Base-by-base conservation (phyloP, 495 filamentous ascomycete species). In the Hypoxylon lenormandii region DNA sequence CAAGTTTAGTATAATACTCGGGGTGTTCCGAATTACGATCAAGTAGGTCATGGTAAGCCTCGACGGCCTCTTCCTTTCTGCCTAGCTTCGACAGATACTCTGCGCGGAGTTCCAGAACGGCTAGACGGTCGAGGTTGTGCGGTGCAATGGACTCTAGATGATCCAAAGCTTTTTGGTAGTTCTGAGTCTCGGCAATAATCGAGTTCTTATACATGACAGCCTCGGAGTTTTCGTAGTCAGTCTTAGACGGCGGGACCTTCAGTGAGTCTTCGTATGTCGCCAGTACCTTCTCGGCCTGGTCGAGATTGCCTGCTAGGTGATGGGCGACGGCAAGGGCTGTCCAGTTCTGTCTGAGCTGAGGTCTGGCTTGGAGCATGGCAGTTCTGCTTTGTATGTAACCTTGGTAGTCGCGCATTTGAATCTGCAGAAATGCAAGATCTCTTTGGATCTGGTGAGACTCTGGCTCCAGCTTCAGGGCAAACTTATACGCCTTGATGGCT, bases 401-500 rank as follows among this genome's bases (percentile, higher is more conserved):
- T 71, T 88, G 86, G 78, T 92, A 98, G 79, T 99, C 96, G 60
- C 96, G 87, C 91, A 97, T 97, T 81, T 99, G 95, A 72, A 96
- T 85, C 80, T 98, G 95, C 52, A 99, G 87, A 50, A 94, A 84
- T 36, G 94, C 94, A 52, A 99, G 82, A 72, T 99, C 95, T 51
- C 96, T 87, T 77, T 96, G 91, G 72, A 99, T 99, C 77, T 97
- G 93, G 68, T 86, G 85, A 1, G 92, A 96, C 13, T 97, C 94
- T 21, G 96, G 94, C 72, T 99, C 94, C 46, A 97, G 86, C 78
- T 86, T 88, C 71, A 99, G 79, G 7, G 95, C 95, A 76, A 94
- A 96, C 70, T 94, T 94, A 82, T 99, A 99, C 45, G 95, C 95
- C 83, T 97, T 98, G 81, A 97, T 97, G 5, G 96, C 93, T 80